phyloP scores from a whole-genome alignment of 2,329 filamentous ascomycete genomes.

The Raffaelea ambrosiae region DNA sequence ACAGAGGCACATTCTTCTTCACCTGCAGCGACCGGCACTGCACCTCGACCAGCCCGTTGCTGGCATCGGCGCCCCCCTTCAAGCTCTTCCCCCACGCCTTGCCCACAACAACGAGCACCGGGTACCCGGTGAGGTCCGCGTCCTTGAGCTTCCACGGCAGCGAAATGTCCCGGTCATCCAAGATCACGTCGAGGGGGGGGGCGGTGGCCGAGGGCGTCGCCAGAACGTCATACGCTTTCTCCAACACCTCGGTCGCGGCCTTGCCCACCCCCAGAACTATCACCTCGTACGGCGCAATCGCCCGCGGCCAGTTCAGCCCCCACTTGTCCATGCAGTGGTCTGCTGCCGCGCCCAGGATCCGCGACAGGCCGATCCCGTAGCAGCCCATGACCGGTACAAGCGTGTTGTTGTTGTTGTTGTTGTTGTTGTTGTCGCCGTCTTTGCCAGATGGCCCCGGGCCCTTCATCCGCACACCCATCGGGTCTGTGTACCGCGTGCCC shows the following conservation, averaged over 20 bases:
- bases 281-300: constrained; percentile 76
- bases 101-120: constrained; percentile 72
- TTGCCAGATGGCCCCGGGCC: constrained; percentile 11
- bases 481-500: constrained; percentile 70
- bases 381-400: constrained; percentile 73
- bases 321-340: constrained; percentile 61
- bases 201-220: too few species aligned
- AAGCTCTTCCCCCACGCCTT: constrained; percentile 52
- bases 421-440: not conserved
- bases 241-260: constrained; percentile 35
- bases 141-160: constrained; percentile 84
- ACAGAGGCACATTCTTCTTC: constrained; percentile 48
- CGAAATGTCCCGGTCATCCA: constrained; percentile 66
- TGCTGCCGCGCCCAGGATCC: constrained; percentile 80
- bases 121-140: constrained; percentile 83
- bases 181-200: constrained; percentile 55
- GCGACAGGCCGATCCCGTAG: constrained; percentile 87
- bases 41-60: constrained; percentile 51
- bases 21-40: constrained; percentile 64
- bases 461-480: constrained; percentile 48
- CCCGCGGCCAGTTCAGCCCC: constrained; percentile 81
- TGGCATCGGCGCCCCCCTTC: constrained; percentile 34
- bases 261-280: constrained; percentile 46
- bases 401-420: constrained; percentile 21
- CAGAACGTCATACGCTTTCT: constrained; percentile 57